Base-by-base conservation (phyloP, 495 filamentous ascomycete species). In the Talaromyces wortmannii region DNA sequence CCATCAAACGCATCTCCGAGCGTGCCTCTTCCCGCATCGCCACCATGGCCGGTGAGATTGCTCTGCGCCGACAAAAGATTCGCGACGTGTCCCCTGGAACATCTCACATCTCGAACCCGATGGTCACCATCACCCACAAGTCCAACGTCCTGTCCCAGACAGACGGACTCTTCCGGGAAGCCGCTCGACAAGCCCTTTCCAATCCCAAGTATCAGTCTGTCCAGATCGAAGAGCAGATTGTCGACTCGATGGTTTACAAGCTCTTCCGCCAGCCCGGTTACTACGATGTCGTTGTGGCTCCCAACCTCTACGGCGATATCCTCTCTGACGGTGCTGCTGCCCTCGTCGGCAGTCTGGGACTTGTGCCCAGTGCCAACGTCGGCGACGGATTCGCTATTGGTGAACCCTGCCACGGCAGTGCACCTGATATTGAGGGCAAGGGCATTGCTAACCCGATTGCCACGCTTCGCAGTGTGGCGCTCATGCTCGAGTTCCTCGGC, bases 201-300 rank as follows among this genome's bases (percentile, higher is more conserved):
- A 77, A 74, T 32, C 61, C 81, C 18, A 79, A 75, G 55, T 94
- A 86, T 73, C 63, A 63, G 2, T 70, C 65, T 32, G 75, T 97
- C 31, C 72, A 74, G 29, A 82, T 95, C 48, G 95, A 98, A 68
- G 94, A 98, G 79, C 94, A 98, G 79, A 98, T 98, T 60, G 92
- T 98, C 55, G 94, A 98, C 70, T 89, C 84, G 42, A 98, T 98
- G 94, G 90, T 97, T 43, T 98, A 98, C 82, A 97, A 97, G 79
- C 86, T 98, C 45, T 97, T 97, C 85, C 90, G 91, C 13, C 89
- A 96, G 72, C 94, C 94, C 48, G 82, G 83, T 58, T 83, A 82
- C 61, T 98, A 97, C 83, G 94, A 98, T 67, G 95, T 98, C 54
- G 94, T 98, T 61, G 94, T 98, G 40, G 94, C 95, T 31, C 94